Evolutionary conservation across 1,139 yeast genomes (phyloP).

Genomic region (Candida anutae): DNA sequence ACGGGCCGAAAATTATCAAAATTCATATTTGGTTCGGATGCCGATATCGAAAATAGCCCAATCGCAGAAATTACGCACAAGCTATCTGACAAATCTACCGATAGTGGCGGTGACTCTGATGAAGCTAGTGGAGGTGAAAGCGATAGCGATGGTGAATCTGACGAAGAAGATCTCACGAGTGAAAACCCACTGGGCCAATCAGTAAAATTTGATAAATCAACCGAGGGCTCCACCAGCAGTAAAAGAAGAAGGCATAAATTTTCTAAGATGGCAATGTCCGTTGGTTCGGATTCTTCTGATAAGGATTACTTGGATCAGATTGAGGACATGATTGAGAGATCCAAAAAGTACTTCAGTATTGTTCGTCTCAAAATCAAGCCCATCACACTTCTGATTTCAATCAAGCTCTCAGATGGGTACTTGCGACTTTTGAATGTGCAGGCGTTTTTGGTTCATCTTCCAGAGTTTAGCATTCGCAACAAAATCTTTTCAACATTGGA

Average conservation of each 20-base stretch:
- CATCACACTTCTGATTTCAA: constrained; percentile 46
- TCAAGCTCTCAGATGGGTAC: constrained; percentile 48
- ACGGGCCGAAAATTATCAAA: constrained; percentile 51
- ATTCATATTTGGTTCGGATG: constrained; percentile 46
- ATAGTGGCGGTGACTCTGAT: constrained; percentile 3
- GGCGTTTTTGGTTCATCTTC: constrained; percentile 47
- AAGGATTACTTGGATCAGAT: constrained; percentile 32
- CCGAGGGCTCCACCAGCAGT: constrained; percentile 1
- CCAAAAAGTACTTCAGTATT: constrained; percentile 51
- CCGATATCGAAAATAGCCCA: constrained; percentile 21
- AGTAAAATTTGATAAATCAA: not conserved
- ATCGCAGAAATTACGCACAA: constrained; percentile 11
- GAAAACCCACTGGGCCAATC: not conserved
- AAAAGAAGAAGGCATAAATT: not conserved
- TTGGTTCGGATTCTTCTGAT: constrained; percentile 3
- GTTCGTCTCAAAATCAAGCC: constrained; percentile 40
- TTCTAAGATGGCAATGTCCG: not conserved
- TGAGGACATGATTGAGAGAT: constrained; percentile 51
- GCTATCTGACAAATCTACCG: not conserved
- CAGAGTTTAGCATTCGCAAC: constrained; percentile 41
- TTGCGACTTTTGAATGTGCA: constrained; percentile 54
- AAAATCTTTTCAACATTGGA: constrained; percentile 49
- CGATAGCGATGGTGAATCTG: constrained; percentile 5
- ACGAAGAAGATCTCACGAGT: constrained; percentile 3
- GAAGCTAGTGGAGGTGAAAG: constrained; percentile 8